phyloP scores from a whole-genome alignment of 768 basidiomycete genomes.

The Russula sp. region DNA sequence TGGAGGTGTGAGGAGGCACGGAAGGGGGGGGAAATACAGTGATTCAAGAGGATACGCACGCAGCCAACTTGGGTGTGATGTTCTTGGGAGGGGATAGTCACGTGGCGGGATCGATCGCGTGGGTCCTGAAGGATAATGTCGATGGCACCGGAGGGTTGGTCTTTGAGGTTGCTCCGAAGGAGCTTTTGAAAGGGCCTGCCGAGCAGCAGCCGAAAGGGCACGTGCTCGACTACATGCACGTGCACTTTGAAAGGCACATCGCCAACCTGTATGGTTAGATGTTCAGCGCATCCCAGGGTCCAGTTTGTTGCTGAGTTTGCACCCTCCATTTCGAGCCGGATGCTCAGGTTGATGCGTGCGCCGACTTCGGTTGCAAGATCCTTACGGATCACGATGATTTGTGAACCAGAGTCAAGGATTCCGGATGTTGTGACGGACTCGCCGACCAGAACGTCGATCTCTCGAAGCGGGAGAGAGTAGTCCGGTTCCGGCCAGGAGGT shows the following conservation, averaged over 20 bases:
- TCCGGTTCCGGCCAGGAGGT: too few species aligned
- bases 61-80: too few species aligned
- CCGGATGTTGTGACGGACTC: too few species aligned
- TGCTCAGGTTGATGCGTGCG: background rate
- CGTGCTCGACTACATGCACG: background rate
- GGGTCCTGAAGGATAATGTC: background rate
- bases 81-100: background rate
- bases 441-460: too few species aligned
- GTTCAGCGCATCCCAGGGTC: background rate
- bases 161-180: background rate
- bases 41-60: too few species aligned
- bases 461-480: too few species aligned
- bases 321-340: background rate
- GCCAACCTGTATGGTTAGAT: background rate
- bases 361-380: too few species aligned
- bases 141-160: too few species aligned
- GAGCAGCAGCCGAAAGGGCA: background rate
- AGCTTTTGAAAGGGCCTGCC: background rate
- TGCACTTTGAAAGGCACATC: background rate
- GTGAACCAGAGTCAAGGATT: too few species aligned
- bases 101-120: background rate
- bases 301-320: background rate
- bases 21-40: too few species aligned
- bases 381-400: too few species aligned
- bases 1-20: too few species aligned